These are phyloP conservation scores for Amanita subjunquillea DNA, from an alignment of 768 basidiomycete genomes.

Conservation along the genomic window DNA sequence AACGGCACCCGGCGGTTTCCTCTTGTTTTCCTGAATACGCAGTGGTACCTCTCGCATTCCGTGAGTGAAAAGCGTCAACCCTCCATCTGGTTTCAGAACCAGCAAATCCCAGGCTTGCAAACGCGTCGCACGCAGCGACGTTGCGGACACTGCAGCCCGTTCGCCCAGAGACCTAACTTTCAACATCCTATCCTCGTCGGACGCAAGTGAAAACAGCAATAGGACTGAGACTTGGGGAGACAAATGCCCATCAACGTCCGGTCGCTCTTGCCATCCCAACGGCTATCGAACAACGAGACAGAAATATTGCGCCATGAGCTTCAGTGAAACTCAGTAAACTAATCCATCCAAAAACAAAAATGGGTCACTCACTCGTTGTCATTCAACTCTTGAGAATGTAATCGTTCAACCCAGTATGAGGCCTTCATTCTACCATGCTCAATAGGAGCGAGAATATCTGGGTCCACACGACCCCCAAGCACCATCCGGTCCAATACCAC, in stretches of 20 bases:
- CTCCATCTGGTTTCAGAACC: constrained; percentile 45
- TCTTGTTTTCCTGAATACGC: neutral
- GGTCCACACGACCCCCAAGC: constrained; percentile 38
- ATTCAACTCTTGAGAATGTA: constrained; percentile 39
- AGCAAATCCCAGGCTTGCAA: constrained; percentile 59
- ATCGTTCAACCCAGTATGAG: constrained; percentile 61
- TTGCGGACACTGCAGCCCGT: constrained; percentile 37
- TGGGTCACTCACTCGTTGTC: constrained; percentile 37
- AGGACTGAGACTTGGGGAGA: constrained; percentile 35
- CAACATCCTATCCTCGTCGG: constrained; percentile 30
- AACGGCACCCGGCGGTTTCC: neutral
- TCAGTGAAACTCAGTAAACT: constrained; percentile 2
- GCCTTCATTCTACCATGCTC: constrained; percentile 63
- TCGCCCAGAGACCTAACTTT: constrained; percentile 26
- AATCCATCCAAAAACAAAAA: neutral
- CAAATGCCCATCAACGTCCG: constrained; percentile 48
- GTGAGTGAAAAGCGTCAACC: constrained; percentile 51
- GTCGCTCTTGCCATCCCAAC: constrained; percentile 43
- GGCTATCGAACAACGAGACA: constrained; percentile 53
- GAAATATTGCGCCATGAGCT: constrained; percentile 37
- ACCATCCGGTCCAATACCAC: constrained; percentile 62
- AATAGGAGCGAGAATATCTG: constrained; percentile 29
- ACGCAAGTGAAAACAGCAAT: constrained; percentile 37
- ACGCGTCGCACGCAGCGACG: constrained; percentile 56
- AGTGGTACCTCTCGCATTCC: constrained; percentile 33